Evolutionary conservation across 192 early-diverging fungal genomes (phyloP), one percentile per base, ranked within the genome.

Genomic region (Coemansia furcata): DNA sequence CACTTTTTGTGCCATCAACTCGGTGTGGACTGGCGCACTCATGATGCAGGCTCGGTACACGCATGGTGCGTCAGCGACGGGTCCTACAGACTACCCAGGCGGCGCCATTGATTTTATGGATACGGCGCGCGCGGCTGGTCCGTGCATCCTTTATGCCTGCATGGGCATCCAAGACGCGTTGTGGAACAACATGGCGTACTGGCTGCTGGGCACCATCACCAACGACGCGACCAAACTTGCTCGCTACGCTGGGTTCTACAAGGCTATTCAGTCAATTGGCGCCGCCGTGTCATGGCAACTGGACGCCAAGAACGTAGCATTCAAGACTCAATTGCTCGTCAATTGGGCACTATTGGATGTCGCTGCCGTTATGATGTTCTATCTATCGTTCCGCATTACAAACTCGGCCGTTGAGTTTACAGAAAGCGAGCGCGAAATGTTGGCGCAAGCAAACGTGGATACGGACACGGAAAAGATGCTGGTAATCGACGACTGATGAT

Each of bases 241-340:
- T 9, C 77, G 88, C 59, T 91, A 86, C 66, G 86, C 87, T 39
- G 92, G 90, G 29, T 92, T 89, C 83, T 94, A 94, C 85, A 94
- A 94, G 85, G 87, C 85, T 43, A 85, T 91, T 49, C 92, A 94
- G 84, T 87, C 86, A 49, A 80, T 85, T 58, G 87, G 84, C 19
- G 85, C 73, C 36, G 92, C 88, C 43, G 75, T 89, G 55, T 79
- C 85, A 2, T 86, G 87, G 84, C 85, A 71, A 46, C 50, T 67
- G 19, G 85, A 87, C 68, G 85, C 88, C 54, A 90, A 89, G 47
- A 94, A 95, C 71, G 87, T 91, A 66, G 90, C 82, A 9, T 95
- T 95, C 67, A 88, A 76, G 66, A 62, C 71, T 1, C 38, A 72
- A 4, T 65, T 68, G 84, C 86, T 92, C 50, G 84, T 89, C 77